Evolutionary conservation across 139 green algal genomes (phyloP).

Genomic region (Chlamydomonas urium): DNA sequence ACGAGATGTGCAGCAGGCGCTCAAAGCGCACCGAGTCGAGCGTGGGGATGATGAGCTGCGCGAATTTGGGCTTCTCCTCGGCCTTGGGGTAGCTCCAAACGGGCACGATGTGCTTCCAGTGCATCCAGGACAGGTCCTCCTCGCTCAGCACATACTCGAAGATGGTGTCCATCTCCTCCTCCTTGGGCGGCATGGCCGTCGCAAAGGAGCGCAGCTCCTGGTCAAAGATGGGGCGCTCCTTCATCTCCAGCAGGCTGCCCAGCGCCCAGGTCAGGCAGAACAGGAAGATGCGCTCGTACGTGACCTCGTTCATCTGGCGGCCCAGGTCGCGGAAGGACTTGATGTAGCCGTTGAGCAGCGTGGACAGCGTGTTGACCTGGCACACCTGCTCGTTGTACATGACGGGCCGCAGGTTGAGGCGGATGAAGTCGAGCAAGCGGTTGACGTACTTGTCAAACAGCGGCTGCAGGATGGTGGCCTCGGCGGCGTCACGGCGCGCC

Average conservation of each 20-base stretch:
- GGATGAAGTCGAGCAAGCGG: constrained; percentile 68
- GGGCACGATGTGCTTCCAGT: constrained; percentile 78
- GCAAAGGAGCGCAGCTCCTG: constrained; percentile 42
- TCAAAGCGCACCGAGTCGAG: constrained; percentile 84
- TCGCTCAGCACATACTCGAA: constrained; percentile 83
- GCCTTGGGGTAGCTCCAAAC: constrained; percentile 74
- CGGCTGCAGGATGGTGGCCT: constrained; percentile 57
- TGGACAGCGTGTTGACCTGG: constrained; percentile 73
- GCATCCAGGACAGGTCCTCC: constrained; percentile 60
- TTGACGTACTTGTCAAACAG: constrained; percentile 83
- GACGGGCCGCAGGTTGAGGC: constrained; percentile 68
- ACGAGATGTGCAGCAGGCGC: constrained; percentile 71
- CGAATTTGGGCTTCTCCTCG: constrained; percentile 82
- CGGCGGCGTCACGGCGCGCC: constrained; percentile 44
- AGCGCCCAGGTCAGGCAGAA: constrained; percentile 83
- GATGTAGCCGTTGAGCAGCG: constrained; percentile 74
- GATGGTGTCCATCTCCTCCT: constrained; percentile 64
- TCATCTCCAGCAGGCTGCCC: constrained; percentile 74
- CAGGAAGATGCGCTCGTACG: constrained; percentile 84
- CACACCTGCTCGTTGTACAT: constrained; percentile 85
- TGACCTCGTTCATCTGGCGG: constrained; percentile 1
- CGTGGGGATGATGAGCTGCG: constrained; percentile 88
- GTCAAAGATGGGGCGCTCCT: constrained; percentile 73
- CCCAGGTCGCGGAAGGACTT: constrained; percentile 19
- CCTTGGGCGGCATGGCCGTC: constrained; percentile 39